Percentiles rank a stretch among this genome's conserved stretches.
Evolutionary conservation across 768 basidiomycete species (phyloP).

Genomic region (Mycena amicta): DNA sequence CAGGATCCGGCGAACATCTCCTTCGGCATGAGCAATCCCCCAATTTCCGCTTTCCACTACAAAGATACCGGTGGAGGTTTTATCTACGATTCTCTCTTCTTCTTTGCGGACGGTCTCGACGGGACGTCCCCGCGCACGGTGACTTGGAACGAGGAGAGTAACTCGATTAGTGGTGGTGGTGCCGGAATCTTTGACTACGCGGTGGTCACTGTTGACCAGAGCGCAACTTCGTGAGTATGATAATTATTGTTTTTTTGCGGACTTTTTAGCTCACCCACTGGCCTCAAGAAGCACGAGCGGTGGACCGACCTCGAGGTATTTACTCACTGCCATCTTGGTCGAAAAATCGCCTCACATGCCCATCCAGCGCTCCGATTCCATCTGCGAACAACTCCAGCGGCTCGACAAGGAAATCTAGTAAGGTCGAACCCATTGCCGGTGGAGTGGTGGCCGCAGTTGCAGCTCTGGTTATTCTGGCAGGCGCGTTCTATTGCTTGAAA

Average conservation of each 20-base stretch:
- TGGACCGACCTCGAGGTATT: background rate
- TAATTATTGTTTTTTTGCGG: no score
- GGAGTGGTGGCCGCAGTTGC: background rate
- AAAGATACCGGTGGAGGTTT: background rate
- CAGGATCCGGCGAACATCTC: background rate
- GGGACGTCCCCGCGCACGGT: background rate
- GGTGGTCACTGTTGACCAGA: background rate
- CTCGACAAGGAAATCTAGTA: background rate
- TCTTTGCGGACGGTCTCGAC: background rate
- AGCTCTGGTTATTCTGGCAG: background rate
- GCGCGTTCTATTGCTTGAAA: background rate
- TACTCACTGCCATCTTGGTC: no score
- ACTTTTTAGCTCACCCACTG: no score
- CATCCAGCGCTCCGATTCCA: background rate
- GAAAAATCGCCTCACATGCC: background rate
- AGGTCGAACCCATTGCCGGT: background rate
- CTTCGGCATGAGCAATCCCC: background rate
- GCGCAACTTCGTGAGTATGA: no score
- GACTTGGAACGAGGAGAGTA: background rate
- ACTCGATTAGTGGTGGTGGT: background rate
- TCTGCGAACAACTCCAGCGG: background rate
- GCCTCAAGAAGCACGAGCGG: no score
- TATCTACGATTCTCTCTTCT: background rate
- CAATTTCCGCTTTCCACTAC: background rate
- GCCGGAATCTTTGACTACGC: conserved; percentile 6